Conservation (phyloP, 768 basidiomycete genomes). For the Leccinum olivaceopallidum region DNA sequence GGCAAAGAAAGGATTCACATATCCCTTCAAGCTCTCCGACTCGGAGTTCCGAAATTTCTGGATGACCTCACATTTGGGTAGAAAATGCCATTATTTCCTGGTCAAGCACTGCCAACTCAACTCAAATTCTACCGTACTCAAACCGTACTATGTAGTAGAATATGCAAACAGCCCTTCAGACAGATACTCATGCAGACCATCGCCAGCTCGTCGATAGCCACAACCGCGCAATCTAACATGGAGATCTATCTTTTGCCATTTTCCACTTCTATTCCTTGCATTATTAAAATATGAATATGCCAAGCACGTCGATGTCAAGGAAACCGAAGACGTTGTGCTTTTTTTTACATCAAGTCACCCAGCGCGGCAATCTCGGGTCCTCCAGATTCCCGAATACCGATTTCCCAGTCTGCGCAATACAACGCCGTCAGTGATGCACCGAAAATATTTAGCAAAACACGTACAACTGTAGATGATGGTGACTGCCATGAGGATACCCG, state of each 20-base stretch:
- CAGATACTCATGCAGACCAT: not conserved
- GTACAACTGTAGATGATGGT: constrained; percentile 90
- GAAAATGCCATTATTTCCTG: not conserved
- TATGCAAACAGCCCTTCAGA: constrained; percentile 1
- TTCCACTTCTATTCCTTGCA: constrained; percentile 1
- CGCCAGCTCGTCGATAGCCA: not conserved
- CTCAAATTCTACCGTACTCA: not conserved
- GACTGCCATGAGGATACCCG: constrained; percentile 96
- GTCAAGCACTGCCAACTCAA: not conserved
- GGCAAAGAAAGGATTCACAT: no score
- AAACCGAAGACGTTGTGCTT: not conserved
- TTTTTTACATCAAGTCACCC: constrained; percentile 67
- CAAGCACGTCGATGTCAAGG: constrained; percentile 3
- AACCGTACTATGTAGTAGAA: not conserved
- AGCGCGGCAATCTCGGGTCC: constrained; percentile 83
- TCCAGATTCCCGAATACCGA: constrained; percentile 77
- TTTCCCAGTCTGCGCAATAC: constrained; percentile 77
- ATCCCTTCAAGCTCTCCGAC: no score
- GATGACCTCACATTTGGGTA: no score
- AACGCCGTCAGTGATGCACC: not conserved
- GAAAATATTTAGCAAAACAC: constrained; percentile 2
- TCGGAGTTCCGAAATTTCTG: no score
- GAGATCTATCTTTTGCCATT: constrained; percentile 4
- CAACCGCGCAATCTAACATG: not conserved
- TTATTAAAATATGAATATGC: constrained; percentile 2